Evolutionary conservation across 345 rosid species (phyloP), one percentile per base, ranked within the genome.

Genomic region (Moringa oleifera): DNA sequence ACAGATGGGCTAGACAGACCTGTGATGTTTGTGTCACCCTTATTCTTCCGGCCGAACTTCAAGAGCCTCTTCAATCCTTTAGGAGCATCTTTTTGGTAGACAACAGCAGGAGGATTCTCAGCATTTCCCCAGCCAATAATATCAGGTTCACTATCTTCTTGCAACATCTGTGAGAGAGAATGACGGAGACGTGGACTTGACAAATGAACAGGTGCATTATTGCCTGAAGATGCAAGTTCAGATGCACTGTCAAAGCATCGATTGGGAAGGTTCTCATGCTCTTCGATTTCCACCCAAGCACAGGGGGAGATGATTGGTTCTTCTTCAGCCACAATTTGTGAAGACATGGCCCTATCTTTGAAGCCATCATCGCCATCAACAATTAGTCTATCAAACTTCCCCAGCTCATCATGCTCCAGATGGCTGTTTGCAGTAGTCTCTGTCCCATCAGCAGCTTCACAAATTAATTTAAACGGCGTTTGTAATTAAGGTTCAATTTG

Each of bases 131-230:
- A 85, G 71, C 83, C 91, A 15, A 21, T 60, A 18, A 68, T 68
- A 54, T 85, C 91, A 62, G 79, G 67, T 67, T 85, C 91, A 52
- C 81, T 85, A 54, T 85, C 88, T 79, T 85, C 88, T 76, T 79
- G 91, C 68, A 85, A 79, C 91, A 85, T 83, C 80, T 85, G 85
- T 2, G 88, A 85, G 52, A 85, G 61, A 55, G 91, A 85, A 73
- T 85, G 86, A 58, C 91, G 91, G 24, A 79, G 69, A 28, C 81
- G 82, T 55, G 82, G 82, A 69, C 80, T 81, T 51, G 85, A 66
- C 17, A 65, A 69, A 69, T 71, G 78, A 25, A 70, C 37, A 9
- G 81, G 71, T 49, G 58, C 58, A 59, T 24, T 51, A 70, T 63
- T 68, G 41, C 57, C 70, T 28, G 70, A 73, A 64, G 83, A 68